Evolutionary conservation across 1,284 basidiomycete genomes (phyloP), one percentile per base, ranked within the genome.

Genomic region (Coniferiporia weirii): DNA sequence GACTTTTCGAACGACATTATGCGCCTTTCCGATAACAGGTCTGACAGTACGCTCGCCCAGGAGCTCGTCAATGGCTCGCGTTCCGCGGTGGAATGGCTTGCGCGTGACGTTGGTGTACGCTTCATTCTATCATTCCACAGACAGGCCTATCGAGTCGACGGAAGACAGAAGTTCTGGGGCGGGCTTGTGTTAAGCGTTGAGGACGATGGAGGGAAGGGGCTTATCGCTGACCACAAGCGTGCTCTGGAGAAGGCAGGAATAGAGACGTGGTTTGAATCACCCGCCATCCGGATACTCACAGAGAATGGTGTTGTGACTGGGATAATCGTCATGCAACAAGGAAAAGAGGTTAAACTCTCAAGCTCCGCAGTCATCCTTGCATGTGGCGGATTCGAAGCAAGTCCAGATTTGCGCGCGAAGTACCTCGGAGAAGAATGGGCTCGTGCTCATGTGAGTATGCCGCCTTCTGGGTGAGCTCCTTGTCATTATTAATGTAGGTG

Each of bases 151-250:
- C 75, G 82, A 57, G 78, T 86, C 32, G 70, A 78, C 32, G 84
- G 83, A 32, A 74, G 79, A 57, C 79, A 83, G 64, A 83, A 77
- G 62, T 87, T 87, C 65, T 87, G 84, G 85, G 85, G 85, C 19
- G 86, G 85, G 2, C 69, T 87, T 68, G 82, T 78, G 15, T 73
- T 87, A 19, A 76, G 78, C 62, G 80, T 82, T 12, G 73, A 79
- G 51, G 79, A 81, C 46, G 38, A 15, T 15, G 85, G 85, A 3
- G 85, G 85, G 6, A 87, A 87, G 66, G 85, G 85, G 1, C 70
- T 87, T n/a, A 84, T 87, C 60, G 72, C 67, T 40, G 78, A 83
- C 2, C 81, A 86, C 68, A 75, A 75, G 45, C 68, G 65, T n/a
- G 79, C 80, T 1, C 72, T 87, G 57, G 65, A 70, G 52, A 70